Conservation (phyloP, 768 basidiomycete genomes). For the Saitozyma sp. region DNA sequence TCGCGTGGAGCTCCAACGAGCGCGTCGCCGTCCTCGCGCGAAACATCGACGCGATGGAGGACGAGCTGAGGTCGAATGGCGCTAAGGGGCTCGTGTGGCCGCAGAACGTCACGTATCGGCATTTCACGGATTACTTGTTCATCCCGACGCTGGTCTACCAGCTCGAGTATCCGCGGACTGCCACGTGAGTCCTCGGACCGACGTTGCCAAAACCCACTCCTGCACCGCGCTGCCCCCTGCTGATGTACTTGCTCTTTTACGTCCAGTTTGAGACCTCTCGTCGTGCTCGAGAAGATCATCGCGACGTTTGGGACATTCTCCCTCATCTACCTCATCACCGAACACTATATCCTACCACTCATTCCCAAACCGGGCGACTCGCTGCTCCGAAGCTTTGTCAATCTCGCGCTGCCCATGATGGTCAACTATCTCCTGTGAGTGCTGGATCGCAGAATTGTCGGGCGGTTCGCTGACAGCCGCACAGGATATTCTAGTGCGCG, state of each 20-base stretch:
- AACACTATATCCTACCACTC: conserved; percentile 87
- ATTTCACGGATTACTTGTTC: conserved; percentile 81
- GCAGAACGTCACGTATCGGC: conserved; percentile 73
- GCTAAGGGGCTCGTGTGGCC: conserved; percentile 69
- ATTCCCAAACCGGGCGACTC: conserved; percentile 55
- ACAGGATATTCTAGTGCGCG: conserved; percentile 50
- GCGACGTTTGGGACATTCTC: conserved; percentile 97
- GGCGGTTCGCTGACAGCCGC: conserved; percentile 16
- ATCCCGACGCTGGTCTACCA: conserved; percentile 94
- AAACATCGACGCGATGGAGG: conserved; percentile 72
- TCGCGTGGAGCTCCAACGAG: conserved; percentile 66
- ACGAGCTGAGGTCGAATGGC: conserved; percentile 73
- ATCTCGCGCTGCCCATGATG: conserved; percentile 73
- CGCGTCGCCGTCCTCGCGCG: conserved; percentile 68
- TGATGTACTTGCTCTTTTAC: neutral
- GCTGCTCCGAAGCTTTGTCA: conserved; percentile 65
- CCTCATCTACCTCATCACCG: conserved; percentile 76
- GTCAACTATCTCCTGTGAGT: conserved; percentile 81
- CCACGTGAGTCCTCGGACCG: conserved; percentile 58
- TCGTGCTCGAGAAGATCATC: conserved; percentile 70
- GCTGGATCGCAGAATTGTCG: conserved; percentile 5
- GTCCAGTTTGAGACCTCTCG: conserved; percentile 62
- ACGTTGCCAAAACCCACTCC: neutral
- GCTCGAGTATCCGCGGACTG: conserved; percentile 90
- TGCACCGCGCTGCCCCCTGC: neutral